Evolutionary conservation across 352 stramenopile species (phyloP), one percentile per base, ranked within the genome.

Genomic region (Phytophthora crassamura): DNA sequence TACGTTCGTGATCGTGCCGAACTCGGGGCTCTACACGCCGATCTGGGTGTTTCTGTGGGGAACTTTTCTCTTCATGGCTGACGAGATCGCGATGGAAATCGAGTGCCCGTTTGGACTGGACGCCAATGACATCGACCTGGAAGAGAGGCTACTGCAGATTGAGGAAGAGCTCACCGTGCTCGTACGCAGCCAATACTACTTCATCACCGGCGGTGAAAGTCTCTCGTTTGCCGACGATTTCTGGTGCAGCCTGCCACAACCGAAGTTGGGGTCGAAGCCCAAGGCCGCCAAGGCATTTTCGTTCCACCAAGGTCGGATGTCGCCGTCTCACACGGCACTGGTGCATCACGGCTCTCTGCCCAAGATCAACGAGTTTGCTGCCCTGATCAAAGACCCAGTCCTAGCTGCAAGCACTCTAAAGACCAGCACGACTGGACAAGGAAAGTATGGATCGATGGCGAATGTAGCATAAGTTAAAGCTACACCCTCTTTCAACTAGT

Each of bases 11-110:
- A 91, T 91, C 62, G 82, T 93, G 14, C 80, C 82, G 14, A 78
- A 72, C 43, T 93, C 84, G 4, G 74, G 74, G 11, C 64, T 88
- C 9, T 90, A 86, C 57, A 90, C 84, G 5, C 84, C 84, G 5
- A 47, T 93, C 15, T 91, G 84, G 82, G 82, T 93, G 4, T 93
- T 91, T 35, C 20, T 81, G 14, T 93, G 84, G 84, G 80, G 84
- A 12, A 78, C 86, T 15, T 89, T 93, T 68, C 70, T 93, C 14
- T 91, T 93, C 69, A 89, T 85, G 41, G 82, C 81, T 1, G 84
- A 93, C 54, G 80, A 91, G 52, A 72, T 93, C 11, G 82, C 84
- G 0, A 85, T 89, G 75, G 84, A 93, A 56, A 91, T 93, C 40
- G 82, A 93, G 55, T 89, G 79, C 30, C 82, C 84, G 6, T 91